Percentiles rank a stretch among this genome's conserved stretches.
These are phyloP conservation scores for Fusarium sambucinum DNA, from an alignment of 2,329 filamentous ascomycete species.

Conservation along the genomic window DNA sequence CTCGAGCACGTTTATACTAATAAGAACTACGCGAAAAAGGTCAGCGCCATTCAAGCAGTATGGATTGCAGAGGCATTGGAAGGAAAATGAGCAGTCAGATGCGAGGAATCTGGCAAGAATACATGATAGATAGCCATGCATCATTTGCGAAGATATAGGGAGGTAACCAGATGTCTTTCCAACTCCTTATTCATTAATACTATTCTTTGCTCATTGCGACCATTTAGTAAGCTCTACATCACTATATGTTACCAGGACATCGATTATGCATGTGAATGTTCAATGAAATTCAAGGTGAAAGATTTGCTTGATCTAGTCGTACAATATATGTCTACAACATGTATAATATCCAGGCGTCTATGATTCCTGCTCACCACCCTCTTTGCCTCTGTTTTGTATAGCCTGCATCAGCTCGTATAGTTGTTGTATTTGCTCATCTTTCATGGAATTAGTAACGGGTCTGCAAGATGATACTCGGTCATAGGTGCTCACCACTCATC, in stretches of 20 bases:
- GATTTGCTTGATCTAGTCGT: not conserved
- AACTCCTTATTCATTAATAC: not conserved
- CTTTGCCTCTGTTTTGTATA: conserved; percentile 64
- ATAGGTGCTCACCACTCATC: conserved; percentile 80
- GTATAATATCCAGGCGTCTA: conserved; percentile 22
- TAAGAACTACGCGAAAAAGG: conserved; percentile 75
- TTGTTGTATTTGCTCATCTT: conserved; percentile 93
- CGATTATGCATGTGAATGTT: no score
- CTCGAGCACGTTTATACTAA: conserved; percentile 74
- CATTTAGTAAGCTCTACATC: not conserved
- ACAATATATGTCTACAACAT: conserved; percentile 23
- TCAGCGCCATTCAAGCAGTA: conserved; percentile 69
- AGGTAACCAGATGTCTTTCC: not conserved
- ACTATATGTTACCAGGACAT: not conserved
- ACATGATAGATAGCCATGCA: not conserved
- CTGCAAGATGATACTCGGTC: not conserved
- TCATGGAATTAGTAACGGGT: conserved; percentile 11
- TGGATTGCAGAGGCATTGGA: conserved; percentile 69
- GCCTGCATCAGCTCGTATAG: conserved; percentile 94
- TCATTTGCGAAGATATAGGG: not conserved
- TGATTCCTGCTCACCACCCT: conserved; percentile 46
- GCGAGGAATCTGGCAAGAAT: not conserved
- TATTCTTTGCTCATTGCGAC: not conserved
- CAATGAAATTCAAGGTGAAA: not conserved
- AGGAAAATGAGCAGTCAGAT: conserved; percentile 35